Conservation (phyloP, 306 rosid species). For the Mucuna pruriens region DNA sequence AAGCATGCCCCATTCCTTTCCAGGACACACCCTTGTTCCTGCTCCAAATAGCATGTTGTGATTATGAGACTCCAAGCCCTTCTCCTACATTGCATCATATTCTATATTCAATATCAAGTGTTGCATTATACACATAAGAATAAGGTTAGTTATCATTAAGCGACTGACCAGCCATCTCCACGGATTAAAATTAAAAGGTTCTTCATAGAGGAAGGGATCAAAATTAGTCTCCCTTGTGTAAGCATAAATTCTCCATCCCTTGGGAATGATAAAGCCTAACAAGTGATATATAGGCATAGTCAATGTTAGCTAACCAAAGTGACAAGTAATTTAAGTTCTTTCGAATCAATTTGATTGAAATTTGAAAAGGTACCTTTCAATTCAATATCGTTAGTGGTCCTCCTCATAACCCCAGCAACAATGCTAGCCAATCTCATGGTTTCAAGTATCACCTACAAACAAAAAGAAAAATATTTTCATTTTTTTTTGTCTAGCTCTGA, state of each 20-base stretch:
- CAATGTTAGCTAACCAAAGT: background rate
- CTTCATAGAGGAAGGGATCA: slow-evolving; percentile 67
- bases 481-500: background rate
- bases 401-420: slow-evolving; percentile 76
- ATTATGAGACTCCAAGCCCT: slow-evolving; percentile 58
- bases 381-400: slow-evolving; percentile 62
- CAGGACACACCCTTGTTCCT: slow-evolving; percentile 75
- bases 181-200: slow-evolving; percentile 75
- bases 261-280: slow-evolving; percentile 69
- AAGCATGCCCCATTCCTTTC: slow-evolving; percentile 76
- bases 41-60: slow-evolving; percentile 75
- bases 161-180: slow-evolving; percentile 80
- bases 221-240: slow-evolving; percentile 77
- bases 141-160: background rate
- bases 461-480: background rate
- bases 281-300: background rate
- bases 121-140: background rate
- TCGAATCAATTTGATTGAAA: slow-evolving; percentile 16
- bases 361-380: slow-evolving; percentile 61
- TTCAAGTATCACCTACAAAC: slow-evolving; percentile 70
- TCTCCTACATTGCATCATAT: slow-evolving; percentile 52
- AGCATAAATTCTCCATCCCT: slow-evolving; percentile 81
- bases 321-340: background rate
- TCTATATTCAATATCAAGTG: background rate
- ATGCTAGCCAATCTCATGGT: slow-evolving; percentile 75